Conservation (phyloP, 805 yeast species). For the Ogataea haglerorum region DNA sequence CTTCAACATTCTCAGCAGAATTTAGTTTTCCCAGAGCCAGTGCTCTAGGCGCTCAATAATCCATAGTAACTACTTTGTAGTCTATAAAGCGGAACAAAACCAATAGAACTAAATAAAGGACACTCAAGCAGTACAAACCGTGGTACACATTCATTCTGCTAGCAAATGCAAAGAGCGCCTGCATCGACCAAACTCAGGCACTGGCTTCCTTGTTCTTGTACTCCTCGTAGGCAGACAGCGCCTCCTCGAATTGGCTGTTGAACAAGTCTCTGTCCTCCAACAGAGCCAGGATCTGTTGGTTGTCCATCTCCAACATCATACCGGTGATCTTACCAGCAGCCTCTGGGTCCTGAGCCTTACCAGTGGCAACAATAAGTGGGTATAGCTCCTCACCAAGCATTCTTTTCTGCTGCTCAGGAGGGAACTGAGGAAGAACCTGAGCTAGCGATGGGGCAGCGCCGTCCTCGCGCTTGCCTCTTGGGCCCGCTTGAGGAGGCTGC, state of each 20-base stretch:
- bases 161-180: constrained; percentile 8
- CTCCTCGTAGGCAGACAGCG: constrained; percentile 89
- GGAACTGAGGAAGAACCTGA: constrained; percentile 58
- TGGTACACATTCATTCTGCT: constrained; percentile 5
- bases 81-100: constrained; percentile 3
- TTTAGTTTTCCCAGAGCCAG: not conserved
- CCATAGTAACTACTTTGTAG: not conserved
- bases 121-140: constrained; percentile 8
- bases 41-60: too few relatives aligned
- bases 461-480: constrained; percentile 29
- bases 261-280: constrained; percentile 88
- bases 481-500: constrained; percentile 19
- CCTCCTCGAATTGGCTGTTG: constrained; percentile 90
- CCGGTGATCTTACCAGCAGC: constrained; percentile 99
- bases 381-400: constrained; percentile 96
- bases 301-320: constrained; percentile 95
- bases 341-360: constrained; percentile 85
- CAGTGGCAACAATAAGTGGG: constrained; percentile 84
- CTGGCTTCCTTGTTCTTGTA: constrained; percentile 56
- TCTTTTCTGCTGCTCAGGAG: constrained; percentile 94
- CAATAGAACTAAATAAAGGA: constrained; percentile 3
- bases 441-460: constrained; percentile 45
- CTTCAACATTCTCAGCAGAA: constrained; percentile 23
- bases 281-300: constrained; percentile 82
- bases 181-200: constrained; percentile 11